Evolutionary conservation across 2,329 filamentous ascomycete genomes (phyloP).

Genomic region (Penicillium nordicum): DNA sequence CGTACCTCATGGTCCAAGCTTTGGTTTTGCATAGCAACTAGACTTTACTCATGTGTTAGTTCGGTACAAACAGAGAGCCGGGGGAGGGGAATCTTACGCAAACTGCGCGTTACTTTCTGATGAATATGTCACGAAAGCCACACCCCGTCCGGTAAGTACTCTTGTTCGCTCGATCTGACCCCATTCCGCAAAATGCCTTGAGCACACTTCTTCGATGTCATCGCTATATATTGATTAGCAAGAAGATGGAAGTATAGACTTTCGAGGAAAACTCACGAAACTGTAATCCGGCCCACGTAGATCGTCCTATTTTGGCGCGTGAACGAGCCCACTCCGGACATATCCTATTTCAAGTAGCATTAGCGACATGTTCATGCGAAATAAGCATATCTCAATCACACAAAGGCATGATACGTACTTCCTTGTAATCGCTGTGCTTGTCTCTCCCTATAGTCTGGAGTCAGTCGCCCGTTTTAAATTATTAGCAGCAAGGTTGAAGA

Average conservation of each 20-base stretch:
- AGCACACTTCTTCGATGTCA: slow-evolving; percentile 90
- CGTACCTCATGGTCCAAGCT: slow-evolving; percentile 68
- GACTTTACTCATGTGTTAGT: neutral
- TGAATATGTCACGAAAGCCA: slow-evolving; percentile 81
- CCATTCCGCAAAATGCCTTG: slow-evolving; percentile 95
- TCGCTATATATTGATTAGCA: slow-evolving; percentile 55
- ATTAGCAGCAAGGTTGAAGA: slow-evolving; percentile 42
- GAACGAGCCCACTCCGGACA: slow-evolving; percentile 94
- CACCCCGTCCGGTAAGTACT: slow-evolving; percentile 82
- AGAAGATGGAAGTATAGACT: neutral
- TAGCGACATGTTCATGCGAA: neutral
- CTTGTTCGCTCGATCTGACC: slow-evolving; percentile 79
- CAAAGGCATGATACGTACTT: slow-evolving; percentile 1
- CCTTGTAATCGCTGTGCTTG: slow-evolving; percentile 23
- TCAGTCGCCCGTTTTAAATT: neutral
- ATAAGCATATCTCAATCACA: neutral
- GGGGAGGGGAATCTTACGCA: slow-evolving; percentile 48
- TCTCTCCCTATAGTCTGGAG: slow-evolving; percentile 10
- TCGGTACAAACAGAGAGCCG: neutral
- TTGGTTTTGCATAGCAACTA: slow-evolving; percentile 95
- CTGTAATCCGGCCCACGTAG: slow-evolving; percentile 71
- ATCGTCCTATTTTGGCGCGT: slow-evolving; percentile 87
- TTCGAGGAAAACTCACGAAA: neutral
- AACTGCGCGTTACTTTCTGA: slow-evolving; percentile 90
- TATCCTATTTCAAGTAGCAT: slow-evolving; percentile 38